Evolutionary conservation across 2,329 filamentous ascomycete species (phyloP), one percentile per base, ranked within the genome.

Genomic region (Lecanicillium sp.): DNA sequence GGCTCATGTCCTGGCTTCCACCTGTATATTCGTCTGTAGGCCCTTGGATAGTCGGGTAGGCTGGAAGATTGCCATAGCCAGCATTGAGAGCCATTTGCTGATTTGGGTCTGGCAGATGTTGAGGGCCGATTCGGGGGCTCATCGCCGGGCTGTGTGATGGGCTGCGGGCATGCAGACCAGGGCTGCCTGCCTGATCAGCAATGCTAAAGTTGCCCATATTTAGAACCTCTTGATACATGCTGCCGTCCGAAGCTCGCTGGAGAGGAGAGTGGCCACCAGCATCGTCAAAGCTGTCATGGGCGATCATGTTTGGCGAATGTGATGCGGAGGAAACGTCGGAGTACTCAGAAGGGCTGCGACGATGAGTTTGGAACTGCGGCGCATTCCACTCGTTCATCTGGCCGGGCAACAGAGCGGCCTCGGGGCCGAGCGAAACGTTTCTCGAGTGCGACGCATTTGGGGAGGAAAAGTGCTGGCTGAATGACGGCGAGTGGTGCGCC

Each of bases 321-420:
- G 85, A 80, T 13, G 81, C 85, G 14, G 87, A 94, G 5, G 82
- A 95, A 5, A 95, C 81, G 49, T 95, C 90, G 3, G 88, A 95
- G 52, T 83, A 87, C 50, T 95, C 90, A n/a, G 89, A 95, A 1
- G 86, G 85, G 28, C 78, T 80, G 52, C 89, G 78, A 50, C 88
- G 76, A 56, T 95, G 90, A n/a, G 76, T 71, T 48, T 85, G 82
- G 54, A 94, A 95, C 43, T 76, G 71, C 12, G 67, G 60, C 40
- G 69, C 67, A 30, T 50, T 67, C 73, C 73, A 78, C 43, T 78
- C 73, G 38, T 49, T 51, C 34, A 69, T 48, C 46, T 75, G 73
- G n/a, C 60, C 64, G 3, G 65, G 67, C 19, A 75, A 58, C n/a
- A 78, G 57, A 2, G 75, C 74, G 5, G 72, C 69, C 51, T 75